Conservation (phyloP, 345 rosid genomes). For the Brassica carinata region DNA sequence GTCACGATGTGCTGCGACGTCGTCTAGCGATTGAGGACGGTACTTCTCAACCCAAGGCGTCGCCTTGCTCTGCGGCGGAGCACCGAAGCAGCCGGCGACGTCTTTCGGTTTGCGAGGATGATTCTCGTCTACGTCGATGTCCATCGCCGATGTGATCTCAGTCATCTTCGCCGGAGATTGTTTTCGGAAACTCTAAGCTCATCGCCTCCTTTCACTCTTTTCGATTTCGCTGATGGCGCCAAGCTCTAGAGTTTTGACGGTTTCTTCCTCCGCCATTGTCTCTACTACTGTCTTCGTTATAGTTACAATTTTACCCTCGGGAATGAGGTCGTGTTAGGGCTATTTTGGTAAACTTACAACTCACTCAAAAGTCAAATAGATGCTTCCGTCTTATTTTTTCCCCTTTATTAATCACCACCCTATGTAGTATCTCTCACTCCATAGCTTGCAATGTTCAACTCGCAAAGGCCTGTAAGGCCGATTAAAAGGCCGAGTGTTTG, state of each 20-base stretch:
- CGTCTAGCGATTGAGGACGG: conserved; percentile 95
- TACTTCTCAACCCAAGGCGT: conserved; percentile 98
- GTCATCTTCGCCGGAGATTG: conserved; percentile 43
- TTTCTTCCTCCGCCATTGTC: conserved; percentile 18
- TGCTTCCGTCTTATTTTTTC: neutral
- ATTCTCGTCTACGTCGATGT: conserved; percentile 62
- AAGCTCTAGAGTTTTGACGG: conserved; percentile 24
- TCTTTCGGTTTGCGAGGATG: conserved; percentile 44
- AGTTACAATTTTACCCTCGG: conserved; percentile 21
- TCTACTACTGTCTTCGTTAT: neutral
- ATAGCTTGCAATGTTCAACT: no score
- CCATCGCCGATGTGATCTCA: conserved; percentile 69
- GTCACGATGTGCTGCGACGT: conserved; percentile 98
- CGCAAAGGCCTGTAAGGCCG: neutral
- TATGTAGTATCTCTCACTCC: no score
- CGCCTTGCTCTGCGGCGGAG: conserved; percentile 52
- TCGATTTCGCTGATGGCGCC: conserved; percentile 44
- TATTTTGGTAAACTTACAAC: neutral
- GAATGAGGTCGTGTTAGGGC: neutral
- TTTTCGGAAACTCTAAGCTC: neutral
- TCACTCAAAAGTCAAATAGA: neutral
- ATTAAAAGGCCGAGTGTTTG: neutral
- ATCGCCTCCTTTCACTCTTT: conserved; percentile 10
- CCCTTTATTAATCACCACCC: no score
- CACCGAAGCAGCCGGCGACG: conserved; percentile 42